Base-by-base conservation (phyloP, 2,329 filamentous ascomycete species). In the Alternaria burnsii region DNA sequence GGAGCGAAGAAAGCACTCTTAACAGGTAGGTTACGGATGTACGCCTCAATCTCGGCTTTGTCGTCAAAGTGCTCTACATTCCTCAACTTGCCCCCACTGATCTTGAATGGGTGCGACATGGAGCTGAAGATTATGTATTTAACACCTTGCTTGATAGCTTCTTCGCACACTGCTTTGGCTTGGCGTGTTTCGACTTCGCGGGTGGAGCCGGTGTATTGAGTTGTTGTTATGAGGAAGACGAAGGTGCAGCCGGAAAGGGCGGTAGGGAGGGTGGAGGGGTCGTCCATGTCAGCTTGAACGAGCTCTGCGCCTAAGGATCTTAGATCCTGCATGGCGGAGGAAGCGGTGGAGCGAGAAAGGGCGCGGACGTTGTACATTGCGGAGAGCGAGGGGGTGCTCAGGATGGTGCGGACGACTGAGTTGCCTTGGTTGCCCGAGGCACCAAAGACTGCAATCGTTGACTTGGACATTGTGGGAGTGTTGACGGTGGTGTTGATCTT, bases 11-110 rank as follows among this genome's bases (percentile, higher is more conserved):
- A 88, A 0, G 85, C 82, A 11, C 79, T 80, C 1, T 82, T 81
- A 3, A 89, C 73, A 0, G 80, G 81, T 3, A 84, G 75, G 0
- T 67, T 57, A 18, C 84, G 82, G 47, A 87, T 83, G 68, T 88
- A 86, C n/a, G 79, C 66, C 65, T 87, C 86, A 0, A 86, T 81
- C 12, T 82, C 76, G 20, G 85, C 86, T 71, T 89, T 89, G 71
- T 74, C 78, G 72, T 89, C 87, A 61, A 88, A 89, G 63, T 86
- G 83, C 61, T 80, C 64, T 3, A 79, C 77, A 24, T 77, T 65
- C 18, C 59, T 70, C 11, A 80, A 68, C 16, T 71, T 73, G 5
- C 80, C 80, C n/a, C 62, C 55, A 0, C 71, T 71, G 41, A 80
- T 70, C 28, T 70, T 62, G 16, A 24, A 41, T 0, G 75, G 67